Conservation (phyloP, 495 filamentous ascomycete species). For the Neurospora sp. region DNA sequence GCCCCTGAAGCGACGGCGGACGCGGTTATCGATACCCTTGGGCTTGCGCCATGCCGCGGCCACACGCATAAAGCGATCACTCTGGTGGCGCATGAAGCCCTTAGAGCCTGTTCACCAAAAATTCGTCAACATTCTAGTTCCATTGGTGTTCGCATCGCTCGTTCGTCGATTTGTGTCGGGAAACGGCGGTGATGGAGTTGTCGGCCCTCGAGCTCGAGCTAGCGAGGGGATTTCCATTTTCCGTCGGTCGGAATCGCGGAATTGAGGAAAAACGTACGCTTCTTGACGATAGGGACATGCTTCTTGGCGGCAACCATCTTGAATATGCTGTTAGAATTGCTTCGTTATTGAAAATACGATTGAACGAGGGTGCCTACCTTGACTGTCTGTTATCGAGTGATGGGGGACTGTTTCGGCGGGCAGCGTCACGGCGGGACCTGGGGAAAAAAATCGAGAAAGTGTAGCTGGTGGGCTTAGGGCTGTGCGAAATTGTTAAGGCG, state of each 20-base stretch:
- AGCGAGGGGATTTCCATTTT: constrained; percentile 7
- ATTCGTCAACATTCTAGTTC: constrained; percentile 14
- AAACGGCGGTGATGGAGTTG: not conserved
- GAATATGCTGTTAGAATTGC: constrained; percentile 23
- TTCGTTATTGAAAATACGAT: not conserved
- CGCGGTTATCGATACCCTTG: constrained; percentile 89
- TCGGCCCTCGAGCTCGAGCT: constrained; percentile 1
- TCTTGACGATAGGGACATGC: constrained; percentile 98
- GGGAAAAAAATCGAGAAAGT: constrained; percentile 29
- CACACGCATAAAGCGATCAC: constrained; percentile 88
- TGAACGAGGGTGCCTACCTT: constrained; percentile 28
- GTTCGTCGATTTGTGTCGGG: not conserved
- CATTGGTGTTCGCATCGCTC: constrained; percentile 3
- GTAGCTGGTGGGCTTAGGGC: constrained; percentile 26
- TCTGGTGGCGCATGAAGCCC: constrained; percentile 92
- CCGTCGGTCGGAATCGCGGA: constrained; percentile 4
- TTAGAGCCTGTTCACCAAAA: constrained; percentile 56
- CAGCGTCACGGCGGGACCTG: constrained; percentile 27
- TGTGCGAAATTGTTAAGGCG: constrained; percentile 24
- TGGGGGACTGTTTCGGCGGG: constrained; percentile 25
- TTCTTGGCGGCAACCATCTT: constrained; percentile 99
- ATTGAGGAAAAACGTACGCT: constrained; percentile 59
- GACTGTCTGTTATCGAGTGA: constrained; percentile 34
- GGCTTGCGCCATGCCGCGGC: constrained; percentile 90
- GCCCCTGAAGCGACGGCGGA: constrained; percentile 88